These are phyloP conservation scores for Diphasiastrum complanatum DNA, from an alignment of 83 land plant species.

Conservation along the genomic window DNA sequence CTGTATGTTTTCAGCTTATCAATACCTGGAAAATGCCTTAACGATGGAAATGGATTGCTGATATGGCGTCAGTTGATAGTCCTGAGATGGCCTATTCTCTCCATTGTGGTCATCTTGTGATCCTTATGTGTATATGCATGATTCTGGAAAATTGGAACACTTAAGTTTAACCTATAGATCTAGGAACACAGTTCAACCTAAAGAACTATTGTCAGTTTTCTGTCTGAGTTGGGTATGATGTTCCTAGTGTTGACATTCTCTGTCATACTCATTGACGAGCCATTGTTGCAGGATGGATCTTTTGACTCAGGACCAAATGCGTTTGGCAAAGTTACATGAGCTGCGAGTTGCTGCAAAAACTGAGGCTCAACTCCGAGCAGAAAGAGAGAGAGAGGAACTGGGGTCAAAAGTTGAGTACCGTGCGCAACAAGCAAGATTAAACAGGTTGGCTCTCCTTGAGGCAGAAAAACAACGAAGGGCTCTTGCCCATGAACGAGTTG, in stretches of 20 bases:
- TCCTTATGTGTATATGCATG: too few relatives aligned
- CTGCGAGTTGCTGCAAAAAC: slow-evolving; percentile 77
- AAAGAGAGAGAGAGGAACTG: slow-evolving; percentile 73
- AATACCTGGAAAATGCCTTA: too few relatives aligned
- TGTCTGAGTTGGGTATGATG: background rate
- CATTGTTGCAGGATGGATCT: slow-evolving; percentile 56
- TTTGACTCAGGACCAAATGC: slow-evolving; percentile 71
- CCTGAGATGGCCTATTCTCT: too few relatives aligned
- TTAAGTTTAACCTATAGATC: too few relatives aligned
- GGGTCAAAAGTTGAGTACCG: slow-evolving; percentile 74
- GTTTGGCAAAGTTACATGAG: slow-evolving; percentile 81
- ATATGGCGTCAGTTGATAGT: too few relatives aligned
- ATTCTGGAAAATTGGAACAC: too few relatives aligned
- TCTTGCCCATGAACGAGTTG: slow-evolving; percentile 62
- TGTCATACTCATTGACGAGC: background rate
- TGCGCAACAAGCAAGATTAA: slow-evolving; percentile 82
- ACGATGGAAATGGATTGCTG: too few relatives aligned
- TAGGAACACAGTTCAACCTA: too few relatives aligned
- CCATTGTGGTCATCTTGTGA: too few relatives aligned
- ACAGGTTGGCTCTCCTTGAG: slow-evolving; percentile 71
- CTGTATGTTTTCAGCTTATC: too few relatives aligned
- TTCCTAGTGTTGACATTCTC: slow-evolving; percentile 10
- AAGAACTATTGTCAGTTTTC: too few relatives aligned
- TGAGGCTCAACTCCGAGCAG: slow-evolving; percentile 77
- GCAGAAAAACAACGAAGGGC: slow-evolving; percentile 75